Evolutionary conservation across 768 basidiomycete species (phyloP).

Genomic region (Suillus weaverae): DNA sequence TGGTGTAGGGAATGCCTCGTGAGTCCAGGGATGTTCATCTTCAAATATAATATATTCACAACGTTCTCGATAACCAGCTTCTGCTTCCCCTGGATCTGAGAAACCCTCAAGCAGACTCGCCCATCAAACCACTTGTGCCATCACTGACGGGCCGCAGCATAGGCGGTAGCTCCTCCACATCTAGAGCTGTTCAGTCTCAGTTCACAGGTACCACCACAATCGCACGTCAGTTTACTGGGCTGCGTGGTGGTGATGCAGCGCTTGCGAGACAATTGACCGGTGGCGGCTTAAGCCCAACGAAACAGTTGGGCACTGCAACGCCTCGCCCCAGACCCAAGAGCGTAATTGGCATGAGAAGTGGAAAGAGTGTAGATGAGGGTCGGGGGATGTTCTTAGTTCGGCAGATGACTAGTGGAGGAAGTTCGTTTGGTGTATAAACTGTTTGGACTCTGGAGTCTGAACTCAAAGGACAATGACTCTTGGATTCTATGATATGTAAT

Average conservation of each 20-base stretch:
- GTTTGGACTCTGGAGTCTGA: background rate
- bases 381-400: conserved; percentile 70
- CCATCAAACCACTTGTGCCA: conserved; percentile 47
- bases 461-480: background rate
- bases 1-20: conserved; percentile 89
- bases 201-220: conserved; percentile 70
- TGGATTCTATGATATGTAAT: background rate
- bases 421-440: conserved; percentile 24
- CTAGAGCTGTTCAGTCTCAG: conserved; percentile 50
- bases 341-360: conserved; percentile 67
- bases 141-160: conserved; percentile 42
- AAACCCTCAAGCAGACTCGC: conserved; percentile 52
- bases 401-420: conserved; percentile 68
- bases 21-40: conserved; percentile 26
- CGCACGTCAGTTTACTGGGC: conserved; percentile 72
- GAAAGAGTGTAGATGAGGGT: conserved; percentile 66
- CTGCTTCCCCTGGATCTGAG: conserved; percentile 51
- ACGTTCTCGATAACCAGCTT: conserved; percentile 40
- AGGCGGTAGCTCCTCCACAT: conserved; percentile 21
- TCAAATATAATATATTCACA: conserved; percentile 9
- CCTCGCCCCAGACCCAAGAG: conserved; percentile 72
- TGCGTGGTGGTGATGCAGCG: conserved; percentile 40
- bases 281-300: conserved; percentile 70
- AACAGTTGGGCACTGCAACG: conserved; percentile 49
- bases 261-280: conserved; percentile 62